Evolutionary conservation across 306 rosid genomes (phyloP).

Genomic region (Chamaecrista fasciculata): DNA sequence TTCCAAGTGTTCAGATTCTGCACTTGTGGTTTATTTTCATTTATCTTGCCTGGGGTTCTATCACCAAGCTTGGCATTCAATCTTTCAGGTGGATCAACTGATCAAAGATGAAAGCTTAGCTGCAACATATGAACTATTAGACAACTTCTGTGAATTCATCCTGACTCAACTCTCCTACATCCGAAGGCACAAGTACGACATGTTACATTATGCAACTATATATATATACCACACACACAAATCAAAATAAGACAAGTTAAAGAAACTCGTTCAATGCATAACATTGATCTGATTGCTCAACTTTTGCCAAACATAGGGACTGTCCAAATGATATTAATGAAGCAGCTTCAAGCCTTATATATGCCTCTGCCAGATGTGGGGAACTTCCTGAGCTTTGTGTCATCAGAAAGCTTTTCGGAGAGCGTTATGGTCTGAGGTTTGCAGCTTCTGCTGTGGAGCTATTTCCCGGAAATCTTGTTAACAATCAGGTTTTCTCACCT

Average conservation of each 20-base stretch:
- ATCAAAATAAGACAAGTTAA: constrained; percentile 10
- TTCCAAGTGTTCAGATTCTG: too few relatives aligned
- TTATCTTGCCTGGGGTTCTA: background rate
- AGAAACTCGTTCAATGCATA: too few relatives aligned
- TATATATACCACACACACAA: background rate
- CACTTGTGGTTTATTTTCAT: too few relatives aligned
- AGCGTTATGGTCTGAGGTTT: constrained; percentile 65
- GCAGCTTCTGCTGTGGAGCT: constrained; percentile 59
- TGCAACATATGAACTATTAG: constrained; percentile 55
- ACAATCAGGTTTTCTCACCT: constrained; percentile 45
- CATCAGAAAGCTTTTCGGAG: constrained; percentile 66
- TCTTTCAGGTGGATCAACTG: constrained; percentile 65
- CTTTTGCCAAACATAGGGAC: constrained; percentile 32
- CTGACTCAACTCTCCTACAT: constrained; percentile 55
- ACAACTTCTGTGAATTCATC: constrained; percentile 60
- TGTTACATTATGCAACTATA: background rate
- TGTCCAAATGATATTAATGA: constrained; percentile 79
- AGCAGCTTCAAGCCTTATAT: constrained; percentile 83
- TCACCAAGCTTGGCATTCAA: too few relatives aligned
- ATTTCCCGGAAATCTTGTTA: constrained; percentile 70
- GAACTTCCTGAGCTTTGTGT: constrained; percentile 76
- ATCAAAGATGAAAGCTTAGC: constrained; percentile 48
- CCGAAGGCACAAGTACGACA: constrained; percentile 59
- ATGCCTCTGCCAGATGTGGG: constrained; percentile 88
- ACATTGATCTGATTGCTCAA: background rate